Evolutionary conservation across 78 protist genomes (phyloP), one percentile per base, ranked within the genome.

Genomic region (Dictyostelium firmibasis): DNA sequence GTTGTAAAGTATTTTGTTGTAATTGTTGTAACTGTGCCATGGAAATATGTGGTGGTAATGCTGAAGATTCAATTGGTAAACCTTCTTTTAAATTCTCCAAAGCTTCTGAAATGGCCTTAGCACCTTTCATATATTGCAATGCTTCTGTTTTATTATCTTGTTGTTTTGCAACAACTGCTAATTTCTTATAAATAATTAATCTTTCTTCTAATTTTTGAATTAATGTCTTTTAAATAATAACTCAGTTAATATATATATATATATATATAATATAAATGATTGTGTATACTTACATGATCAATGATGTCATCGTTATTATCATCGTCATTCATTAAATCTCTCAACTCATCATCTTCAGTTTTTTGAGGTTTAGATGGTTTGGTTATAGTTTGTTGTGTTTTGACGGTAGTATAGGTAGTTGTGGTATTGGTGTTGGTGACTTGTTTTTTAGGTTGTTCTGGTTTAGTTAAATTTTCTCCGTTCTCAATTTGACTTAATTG

Each of bases 401-500:
- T 75, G 7, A 36, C 6, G 23, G 36, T 14, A 20, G 31, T 41
- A 44, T 69, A 31, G 11, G 81, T 70, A 20, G 31, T 41, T 70
- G 82, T 47, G 11, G 81, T 70, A 5, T 62, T 72, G 2, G 91
- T 27, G 33, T 0, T 10, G 13, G 5, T 53, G 1, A 7, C 13
- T 25, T 50, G n/a, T 76, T 74, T 33, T 29, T 41, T 38, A 31
- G 81, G 87, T 50, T 69, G 64, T 10, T 31, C 44, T 4, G n/a
- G n/a, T n/a, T n/a, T n/a, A n/a, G n/a, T n/a, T n/a, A 79, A 57
- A 38, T 2, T 33, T 10, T 67, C 47, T 7, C 87, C 94, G 13
- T 83, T 85, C 29, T 89, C 94, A 18, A 89, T 64, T 29, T 79
- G 72, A 31, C 60, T 33, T 35, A 89, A 69, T 67, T 89, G 84